Evolutionary conservation across 495 filamentous ascomycete species (phyloP), one percentile per base, ranked within the genome.

Genomic region (Penicillium bialowiezense): DNA sequence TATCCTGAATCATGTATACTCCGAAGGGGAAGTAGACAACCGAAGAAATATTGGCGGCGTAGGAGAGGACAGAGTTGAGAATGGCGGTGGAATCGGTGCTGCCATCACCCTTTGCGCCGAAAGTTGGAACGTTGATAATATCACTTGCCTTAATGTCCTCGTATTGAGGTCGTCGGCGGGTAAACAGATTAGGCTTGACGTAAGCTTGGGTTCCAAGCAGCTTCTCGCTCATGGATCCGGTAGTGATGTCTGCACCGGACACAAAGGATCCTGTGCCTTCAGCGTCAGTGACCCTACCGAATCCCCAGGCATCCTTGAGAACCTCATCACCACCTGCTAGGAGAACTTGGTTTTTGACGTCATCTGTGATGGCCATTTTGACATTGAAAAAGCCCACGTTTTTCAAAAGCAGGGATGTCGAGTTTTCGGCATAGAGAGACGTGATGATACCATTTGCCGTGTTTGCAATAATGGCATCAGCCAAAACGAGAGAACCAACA

Each of bases 21-120:
- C 90, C 90, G 52, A 87, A 82, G 56, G 90, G 86, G 60, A 96
- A 89, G 71, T 84, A 95, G 44, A 95, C 76, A 44, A 95, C 69
- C 37, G 58, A 40, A 1, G 43, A 47, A 9, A 47, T 12, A 5
- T 47, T 44, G 1, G 64, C 56, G 83, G 82, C 82, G 41, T 65
- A 74, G 56, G 86, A 72, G 44, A 90, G 72, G 34, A 85, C 72
- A 3, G 66, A 66, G 57, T 96, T 88, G 48, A 96, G 62, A 24
- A 66, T 70, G 1, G 55, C 59, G 7, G 72, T 73, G 39, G 81
- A 77, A 54, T 83, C 77, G 0, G 75, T 75, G 0, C 31, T 48
- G 6, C 79, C 79, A 52, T 81, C 88, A 45, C 90, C 90, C 54
- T 76, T 81, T 28, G 87, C 88, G 29, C 89, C 91, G 9, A 70